Evolutionary conservation across 2,329 filamentous ascomycete genomes (phyloP), one percentile per base, ranked within the genome.

Genomic region (Rhinocladiella similis): DNA sequence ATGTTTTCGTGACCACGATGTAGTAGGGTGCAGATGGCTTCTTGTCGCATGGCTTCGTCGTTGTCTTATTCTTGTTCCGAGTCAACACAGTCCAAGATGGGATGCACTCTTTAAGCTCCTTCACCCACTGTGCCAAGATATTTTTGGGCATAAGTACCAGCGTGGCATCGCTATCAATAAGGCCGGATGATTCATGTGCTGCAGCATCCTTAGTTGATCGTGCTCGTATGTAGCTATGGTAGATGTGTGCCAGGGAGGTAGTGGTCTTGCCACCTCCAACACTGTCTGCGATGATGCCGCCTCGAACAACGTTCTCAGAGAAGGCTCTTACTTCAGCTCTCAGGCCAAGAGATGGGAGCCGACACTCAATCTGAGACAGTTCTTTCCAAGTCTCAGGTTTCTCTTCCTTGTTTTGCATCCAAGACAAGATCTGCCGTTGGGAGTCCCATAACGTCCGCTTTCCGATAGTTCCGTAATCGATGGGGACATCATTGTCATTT

Each of bases 261-360:
- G 84, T 79, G 0, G 86, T 89, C 64, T 89, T 89, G 0, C 86
- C 86, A 65, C 85, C 88, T 0, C 83, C 85, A 33, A 87, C 83
- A 43, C 83, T 76, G 64, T 87, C 84, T 1, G 84, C 84, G 33
- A 87, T 73, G 16, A 88, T 75, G 4, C 85, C 86, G 12, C 86
- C 85, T 16, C 76, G 77, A 39, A 85, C 60, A 10, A 59, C 53
- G 35, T 65, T 68, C 59, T 29, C 57, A 35, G 50, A 73, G 47
- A n/a, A 68, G 20, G 35, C 73, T 67, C 56, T 76, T 63, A n/a
- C 83, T 66, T 87, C 84, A 1, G 78, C 77, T 55, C 81, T 78
- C 81, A 83, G 87, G 10, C 78, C 75, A 27, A 86, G 65, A 19
- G 75, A 66, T 0, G 73, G 64, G 12, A 85, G 66, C 1, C 77